Evolutionary conservation across 805 yeast species (phyloP), one percentile per base, ranked within the genome.

Genomic region (Pichia insulana): DNA sequence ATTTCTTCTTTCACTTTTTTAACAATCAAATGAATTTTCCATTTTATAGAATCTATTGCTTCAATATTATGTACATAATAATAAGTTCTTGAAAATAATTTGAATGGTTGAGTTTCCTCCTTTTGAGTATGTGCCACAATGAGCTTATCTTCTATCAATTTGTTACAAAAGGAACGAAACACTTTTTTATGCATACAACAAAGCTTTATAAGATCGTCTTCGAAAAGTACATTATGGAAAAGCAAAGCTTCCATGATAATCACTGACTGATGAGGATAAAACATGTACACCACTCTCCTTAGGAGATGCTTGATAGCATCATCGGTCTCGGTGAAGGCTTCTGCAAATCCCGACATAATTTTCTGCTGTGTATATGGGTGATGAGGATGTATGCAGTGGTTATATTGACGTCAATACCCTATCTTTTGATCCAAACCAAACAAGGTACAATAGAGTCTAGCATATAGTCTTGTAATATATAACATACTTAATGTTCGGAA

Each of bases 11-110:
- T 86, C 43, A 89, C 70, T 42, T 71, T 61, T 51, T 80, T 81
- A 12, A 86, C 97, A 22, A 92, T 73, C 37, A 84, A 76, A 59
- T 90, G 96, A 45, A 90, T 84, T 57, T 89, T 88, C 97, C 97
- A 92, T 63, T 92, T 92, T 58, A 92, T 78, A 3, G 96, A 78
- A 64, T 92, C 98, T 33, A 92, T 85, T 0, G 97, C 95, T 60
- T 88, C 95, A 3, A 96, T 86, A 58, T 76, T 78, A 57, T 87
- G 96, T 42, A 90, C 80, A 37, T 49, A 61, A 61, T 76, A 92
- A 64, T 82, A 92, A 54, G 87, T 87, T 2, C 90, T 83, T 53
- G 89, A 73, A 37, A 80, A 78, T 43, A 82, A 74, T 48, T 96
- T 70, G 47, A 61, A 75, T 43, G 77, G 83, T 19, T 73, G 71